Evolutionary conservation across 1,284 basidiomycete genomes (phyloP), one percentile per base, ranked within the genome.

Genomic region (Porogramme epimiltina): DNA sequence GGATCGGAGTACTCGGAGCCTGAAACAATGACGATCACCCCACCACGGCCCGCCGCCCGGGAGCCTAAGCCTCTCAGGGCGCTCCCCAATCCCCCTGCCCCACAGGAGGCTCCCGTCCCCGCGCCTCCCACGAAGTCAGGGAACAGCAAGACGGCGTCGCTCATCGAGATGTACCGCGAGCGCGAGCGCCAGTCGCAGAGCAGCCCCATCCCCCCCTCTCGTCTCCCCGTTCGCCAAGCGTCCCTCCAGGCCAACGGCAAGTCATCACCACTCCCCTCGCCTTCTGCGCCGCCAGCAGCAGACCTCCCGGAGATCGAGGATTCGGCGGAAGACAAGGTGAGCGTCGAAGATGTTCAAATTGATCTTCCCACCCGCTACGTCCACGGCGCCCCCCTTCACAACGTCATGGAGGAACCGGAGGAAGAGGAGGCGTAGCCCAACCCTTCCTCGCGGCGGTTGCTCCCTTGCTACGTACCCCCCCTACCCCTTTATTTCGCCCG

Each of bases 331-430:
- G 57, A 61, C 46, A 55, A 58, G 54, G 51, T 61, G 50, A 53
- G 60, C 52, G 55, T 57, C 42, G 61, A 60, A 45, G 61, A 67
- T 37, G 59, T 68, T 58, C 54, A 62, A 54, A 56, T 62, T 51
- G 56, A 60, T 48, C 53, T 66, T 28, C 91, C 91, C 5, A 81
- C 73, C 34, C 81, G 91, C 45, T 94, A 95, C 65, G 73, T 90
- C 28, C 92, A 95, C 65, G 93, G 93, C 31, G 89, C 89, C 23
- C 92, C 93, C 23, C 74, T 95, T 62, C 89, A 93, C 56, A 93
- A 93, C 61, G 90, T 93, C 26, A 25, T 89, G 45, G 91, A 93
- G 66, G 90, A 91, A 62, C 82, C 85, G 52, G 89, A 91, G 60
- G 86, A 89, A 46, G 67, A 66, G 47, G 56, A 60, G 49, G 54